These are phyloP conservation scores for Fusarium beomiforme DNA, from an alignment of 2,329 filamentous ascomycete genomes.

Conservation along the genomic window DNA sequence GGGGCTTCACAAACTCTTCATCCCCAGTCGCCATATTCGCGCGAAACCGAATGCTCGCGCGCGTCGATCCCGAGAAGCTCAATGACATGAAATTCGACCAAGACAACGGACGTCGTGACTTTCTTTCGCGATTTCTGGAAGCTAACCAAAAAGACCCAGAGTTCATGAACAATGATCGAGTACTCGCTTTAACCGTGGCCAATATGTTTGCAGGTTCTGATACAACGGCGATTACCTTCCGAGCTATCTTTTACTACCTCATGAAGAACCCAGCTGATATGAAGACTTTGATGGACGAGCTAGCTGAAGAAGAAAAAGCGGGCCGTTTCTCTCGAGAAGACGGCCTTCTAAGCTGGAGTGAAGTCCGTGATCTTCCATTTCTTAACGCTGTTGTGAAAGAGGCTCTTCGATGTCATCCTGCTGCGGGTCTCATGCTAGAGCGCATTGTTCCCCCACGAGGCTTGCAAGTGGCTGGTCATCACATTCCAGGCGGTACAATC, in stretches of 20 bases:
- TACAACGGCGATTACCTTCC: constrained; percentile 25
- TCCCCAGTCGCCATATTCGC: neutral
- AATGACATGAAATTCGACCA: neutral
- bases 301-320: constrained; percentile 64
- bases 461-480: constrained; percentile 67
- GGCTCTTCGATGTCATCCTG: constrained; percentile 78
- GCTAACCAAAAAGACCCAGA: constrained; percentile 17
- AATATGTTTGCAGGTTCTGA: constrained; percentile 37
- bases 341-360: constrained; percentile 72
- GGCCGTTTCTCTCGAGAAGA: constrained; percentile 60
- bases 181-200: constrained; percentile 17
- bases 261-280: constrained; percentile 47
- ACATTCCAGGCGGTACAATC: constrained; percentile 74
- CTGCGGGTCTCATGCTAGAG: constrained; percentile 76
- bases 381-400: constrained; percentile 82
- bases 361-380: constrained; percentile 76
- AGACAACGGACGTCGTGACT: neutral
- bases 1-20: neutral
- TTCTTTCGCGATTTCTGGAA: constrained; percentile 23
- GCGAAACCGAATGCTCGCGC: neutral
- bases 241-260: constrained; percentile 25
- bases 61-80: neutral
- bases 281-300: constrained; percentile 64
- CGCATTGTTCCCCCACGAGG: constrained; percentile 74
- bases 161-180: constrained; percentile 15